A percentile compares a stretch with the other conserved stretches of the same genome.
phyloP scores from a whole-genome alignment of 2,329 filamentous ascomycete genomes.

The Bipolaris zeicola region DNA sequence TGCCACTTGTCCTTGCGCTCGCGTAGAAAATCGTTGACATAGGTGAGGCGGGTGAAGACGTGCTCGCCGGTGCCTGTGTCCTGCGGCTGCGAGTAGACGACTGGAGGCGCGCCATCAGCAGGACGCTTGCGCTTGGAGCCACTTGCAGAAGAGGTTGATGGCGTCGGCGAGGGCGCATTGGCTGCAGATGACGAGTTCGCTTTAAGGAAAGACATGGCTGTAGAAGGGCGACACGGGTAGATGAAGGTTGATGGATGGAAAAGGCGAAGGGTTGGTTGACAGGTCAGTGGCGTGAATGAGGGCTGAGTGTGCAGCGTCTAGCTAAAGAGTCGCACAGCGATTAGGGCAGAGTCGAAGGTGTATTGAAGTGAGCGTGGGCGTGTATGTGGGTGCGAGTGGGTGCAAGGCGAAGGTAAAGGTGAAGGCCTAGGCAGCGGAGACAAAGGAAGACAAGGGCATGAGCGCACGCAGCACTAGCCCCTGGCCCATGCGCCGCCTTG shows the following conservation, averaged over 20 bases:
- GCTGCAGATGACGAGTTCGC: slow-evolving; percentile 38
- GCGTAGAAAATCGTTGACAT: slow-evolving; percentile 68
- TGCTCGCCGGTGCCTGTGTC: slow-evolving; percentile 77
- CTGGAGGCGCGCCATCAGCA: slow-evolving; percentile 51
- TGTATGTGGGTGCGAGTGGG: background rate
- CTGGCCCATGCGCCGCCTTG: slow-evolving; percentile 16
- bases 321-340: slow-evolving; percentile 40
- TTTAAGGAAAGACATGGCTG: slow-evolving; percentile 46
- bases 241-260: background rate
- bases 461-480: slow-evolving; percentile 24
- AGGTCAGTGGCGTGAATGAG: background rate
- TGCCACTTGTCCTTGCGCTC: slow-evolving; percentile 68
- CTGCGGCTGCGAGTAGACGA: slow-evolving; percentile 75
- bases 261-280: background rate
- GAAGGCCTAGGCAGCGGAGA: slow-evolving; percentile 6
- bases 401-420: slow-evolving; percentile 1
- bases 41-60: slow-evolving; percentile 85
- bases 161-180: slow-evolving; percentile 67
- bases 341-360: background rate
- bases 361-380: slow-evolving; percentile 7
- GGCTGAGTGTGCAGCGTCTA: slow-evolving; percentile 36
- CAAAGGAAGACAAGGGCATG: slow-evolving; percentile 15
- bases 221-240: background rate
- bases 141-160: slow-evolving; percentile 46
- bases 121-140: slow-evolving; percentile 64